Evolutionary conservation across 2,329 filamentous ascomycete genomes (phyloP).

Genomic region (Pseudogymnoascus sp.): DNA sequence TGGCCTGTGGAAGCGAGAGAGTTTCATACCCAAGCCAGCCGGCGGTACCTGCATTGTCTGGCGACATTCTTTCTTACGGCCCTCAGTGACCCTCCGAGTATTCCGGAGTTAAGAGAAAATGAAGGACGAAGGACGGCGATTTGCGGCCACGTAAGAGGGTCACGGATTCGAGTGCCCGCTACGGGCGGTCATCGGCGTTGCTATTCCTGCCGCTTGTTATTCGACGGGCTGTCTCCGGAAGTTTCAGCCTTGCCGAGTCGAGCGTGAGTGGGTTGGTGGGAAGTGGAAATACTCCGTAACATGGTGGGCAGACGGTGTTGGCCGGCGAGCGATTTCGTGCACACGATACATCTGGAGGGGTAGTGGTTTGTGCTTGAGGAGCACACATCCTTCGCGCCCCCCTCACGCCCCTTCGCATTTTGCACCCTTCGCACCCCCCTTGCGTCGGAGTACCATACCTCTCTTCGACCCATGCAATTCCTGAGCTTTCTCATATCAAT

Average conservation of each 20-base stretch:
- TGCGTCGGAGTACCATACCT: neutral
- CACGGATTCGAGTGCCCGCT: neutral
- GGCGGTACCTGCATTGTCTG: constrained; percentile 5
- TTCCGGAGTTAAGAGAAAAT: neutral
- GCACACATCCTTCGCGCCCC: neutral
- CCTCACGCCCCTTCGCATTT: neutral
- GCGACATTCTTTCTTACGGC: neutral
- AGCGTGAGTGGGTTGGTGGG: neutral
- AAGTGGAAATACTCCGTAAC: neutral
- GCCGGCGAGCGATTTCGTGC: neutral
- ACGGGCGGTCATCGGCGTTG: neutral
- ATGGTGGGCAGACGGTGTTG: neutral
- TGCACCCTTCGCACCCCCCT: neutral
- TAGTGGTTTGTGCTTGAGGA: neutral
- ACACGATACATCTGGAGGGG: neutral
- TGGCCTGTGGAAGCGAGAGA: neutral
- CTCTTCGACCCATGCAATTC: neutral
- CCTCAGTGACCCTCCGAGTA: neutral
- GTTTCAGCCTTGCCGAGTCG: constrained; percentile 1
- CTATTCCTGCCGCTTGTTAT: neutral
- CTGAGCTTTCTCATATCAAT: neutral
- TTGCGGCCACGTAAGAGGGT: neutral
- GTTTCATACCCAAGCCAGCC: neutral
- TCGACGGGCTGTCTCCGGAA: neutral
- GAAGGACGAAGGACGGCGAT: neutral